These are phyloP conservation scores for Exophiala bonariae DNA, from an alignment of 2,329 filamentous ascomycete genomes.

Conservation along the genomic window DNA sequence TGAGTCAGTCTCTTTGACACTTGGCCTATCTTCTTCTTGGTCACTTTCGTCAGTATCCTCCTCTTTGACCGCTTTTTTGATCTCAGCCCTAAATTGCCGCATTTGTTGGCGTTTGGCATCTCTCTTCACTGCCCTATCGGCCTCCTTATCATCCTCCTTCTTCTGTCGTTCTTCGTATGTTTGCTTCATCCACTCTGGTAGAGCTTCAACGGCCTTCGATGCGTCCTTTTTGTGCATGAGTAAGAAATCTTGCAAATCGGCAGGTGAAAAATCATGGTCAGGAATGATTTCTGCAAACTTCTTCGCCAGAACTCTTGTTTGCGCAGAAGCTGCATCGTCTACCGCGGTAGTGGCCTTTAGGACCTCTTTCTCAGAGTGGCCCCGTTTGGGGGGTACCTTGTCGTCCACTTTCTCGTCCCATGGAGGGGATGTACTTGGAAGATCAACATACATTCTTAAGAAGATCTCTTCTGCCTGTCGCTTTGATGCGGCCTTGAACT, in stretches of 20 bases:
- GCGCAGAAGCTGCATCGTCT: too few species aligned
- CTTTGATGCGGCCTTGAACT: slow-evolving; percentile 45
- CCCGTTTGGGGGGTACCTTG: too few species aligned
- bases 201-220: slow-evolving; percentile 41
- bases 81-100: background rate
- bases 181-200: slow-evolving; percentile 39
- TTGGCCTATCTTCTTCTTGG: too few species aligned
- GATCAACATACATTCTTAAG: slow-evolving; percentile 28
- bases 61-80: background rate
- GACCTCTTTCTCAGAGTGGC: too few species aligned
- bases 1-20: too few species aligned
- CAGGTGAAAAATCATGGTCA: slow-evolving; percentile 48
- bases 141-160: slow-evolving; percentile 10
- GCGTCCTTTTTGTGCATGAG: slow-evolving; percentile 51
- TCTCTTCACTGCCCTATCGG: background rate
- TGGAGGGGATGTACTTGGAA: slow-evolving; percentile 12
- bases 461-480: slow-evolving; percentile 30
- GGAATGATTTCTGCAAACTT: slow-evolving; percentile 48
- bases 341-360: too few species aligned
- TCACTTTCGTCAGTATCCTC: too few species aligned
- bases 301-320: slow-evolving; percentile 39
- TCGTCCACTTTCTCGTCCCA: slow-evolving; percentile 15
- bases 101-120: background rate
- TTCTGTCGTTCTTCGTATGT: background rate
- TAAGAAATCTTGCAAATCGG: slow-evolving; percentile 54